These are phyloP conservation scores for Phoma herbarum DNA, from an alignment of 2,329 filamentous ascomycete species.

Conservation along the genomic window DNA sequence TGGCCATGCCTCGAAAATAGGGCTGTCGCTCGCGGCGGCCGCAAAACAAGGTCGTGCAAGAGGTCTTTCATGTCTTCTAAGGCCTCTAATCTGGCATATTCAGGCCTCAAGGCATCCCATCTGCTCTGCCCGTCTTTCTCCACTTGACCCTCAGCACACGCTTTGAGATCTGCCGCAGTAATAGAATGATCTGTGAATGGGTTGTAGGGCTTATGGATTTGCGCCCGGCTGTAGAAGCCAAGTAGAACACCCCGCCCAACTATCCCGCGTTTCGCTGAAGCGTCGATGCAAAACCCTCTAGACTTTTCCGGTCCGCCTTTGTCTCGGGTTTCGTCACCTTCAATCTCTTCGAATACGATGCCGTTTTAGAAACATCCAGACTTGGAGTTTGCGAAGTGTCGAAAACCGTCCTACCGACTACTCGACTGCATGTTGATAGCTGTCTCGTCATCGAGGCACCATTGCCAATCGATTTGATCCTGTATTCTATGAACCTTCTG, in stretches of 20 bases:
- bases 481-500: slow-evolving; percentile 61
- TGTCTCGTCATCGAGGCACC: slow-evolving; percentile 41
- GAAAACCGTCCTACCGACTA: slow-evolving; percentile 49
- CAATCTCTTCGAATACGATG: slow-evolving; percentile 24
- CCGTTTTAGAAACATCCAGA: slow-evolving; percentile 45
- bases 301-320: slow-evolving; percentile 26
- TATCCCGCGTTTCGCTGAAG: slow-evolving; percentile 63
- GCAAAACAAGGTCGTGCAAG: slow-evolving; percentile 71
- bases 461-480: slow-evolving; percentile 27
- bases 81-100: slow-evolving; percentile 74
- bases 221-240: slow-evolving; percentile 56
- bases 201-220: slow-evolving; percentile 29
- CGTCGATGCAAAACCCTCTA: slow-evolving; percentile 43
- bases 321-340: neutral
- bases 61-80: slow-evolving; percentile 81
- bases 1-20: neutral
- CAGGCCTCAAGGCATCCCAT: slow-evolving; percentile 25
- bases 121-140: slow-evolving; percentile 15
- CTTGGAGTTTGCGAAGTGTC: slow-evolving; percentile 47
- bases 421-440: slow-evolving; percentile 47
- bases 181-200: slow-evolving; percentile 34
- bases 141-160: slow-evolving; percentile 30
- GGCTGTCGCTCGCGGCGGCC: slow-evolving; percentile 10
- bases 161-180: slow-evolving; percentile 28
- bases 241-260: slow-evolving; percentile 57